Conservation (phyloP, 2,329 filamentous ascomycete genomes). For the Capronia coronata region DNA sequence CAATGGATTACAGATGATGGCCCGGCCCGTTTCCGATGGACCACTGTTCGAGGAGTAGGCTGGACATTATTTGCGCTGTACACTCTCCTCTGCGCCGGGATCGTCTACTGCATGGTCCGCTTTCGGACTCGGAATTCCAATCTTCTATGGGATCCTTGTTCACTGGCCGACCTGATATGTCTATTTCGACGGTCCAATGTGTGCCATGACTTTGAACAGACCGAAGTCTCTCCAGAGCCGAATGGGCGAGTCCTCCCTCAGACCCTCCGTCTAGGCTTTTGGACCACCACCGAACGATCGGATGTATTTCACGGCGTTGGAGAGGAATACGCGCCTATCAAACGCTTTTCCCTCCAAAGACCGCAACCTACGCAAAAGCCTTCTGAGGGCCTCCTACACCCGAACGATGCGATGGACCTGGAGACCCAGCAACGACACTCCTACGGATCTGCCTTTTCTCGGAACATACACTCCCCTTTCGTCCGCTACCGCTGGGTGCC, state of each 20-base stretch:
- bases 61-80: conserved; percentile 76
- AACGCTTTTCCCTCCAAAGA: conserved; percentile 43
- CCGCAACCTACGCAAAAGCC: conserved; percentile 17
- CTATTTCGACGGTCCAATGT: conserved; percentile 76
- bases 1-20: conserved; percentile 55
- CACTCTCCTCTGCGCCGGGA: conserved; percentile 55
- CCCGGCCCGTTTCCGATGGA: conserved; percentile 66
- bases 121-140: conserved; percentile 64
- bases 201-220: conserved; percentile 62
- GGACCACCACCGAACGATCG: conserved; percentile 61
- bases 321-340: conserved; percentile 50
- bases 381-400: background rate
- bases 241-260: conserved; percentile 49
- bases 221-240: conserved; percentile 51
- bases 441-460: conserved; percentile 42
- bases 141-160: conserved; percentile 76
- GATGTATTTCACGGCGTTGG: conserved; percentile 75
- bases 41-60: conserved; percentile 66
- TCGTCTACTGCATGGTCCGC: conserved; percentile 55
- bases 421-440: conserved; percentile 35
- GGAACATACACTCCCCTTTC: conserved; percentile 46
- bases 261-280: conserved; percentile 75
- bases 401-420: conserved; percentile 33
- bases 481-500: conserved; percentile 64
- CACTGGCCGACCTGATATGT: conserved; percentile 71